Percentiles rank a stretch among this genome's conserved stretches.
phyloP scores from a whole-genome alignment of 202 grass and related monocot genomes.

The Saccharum hybrid region DNA sequence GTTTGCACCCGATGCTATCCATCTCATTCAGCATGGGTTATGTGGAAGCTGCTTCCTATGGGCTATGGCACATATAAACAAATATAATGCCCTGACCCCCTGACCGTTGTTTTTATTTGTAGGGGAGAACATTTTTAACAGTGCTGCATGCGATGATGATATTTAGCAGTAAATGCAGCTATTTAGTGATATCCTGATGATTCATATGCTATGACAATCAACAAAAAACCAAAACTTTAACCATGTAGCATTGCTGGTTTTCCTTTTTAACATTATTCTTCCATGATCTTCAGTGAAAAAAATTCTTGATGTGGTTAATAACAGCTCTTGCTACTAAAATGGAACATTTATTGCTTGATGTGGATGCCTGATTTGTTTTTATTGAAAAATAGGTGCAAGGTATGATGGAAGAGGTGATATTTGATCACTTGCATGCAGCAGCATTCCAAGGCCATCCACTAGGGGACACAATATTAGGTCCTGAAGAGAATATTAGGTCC shows the following conservation, averaged over 20 bases:
- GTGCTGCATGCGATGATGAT: neutral
- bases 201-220: neutral
- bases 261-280: conserved; percentile 1
- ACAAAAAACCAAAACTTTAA: neutral
- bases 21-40: neutral
- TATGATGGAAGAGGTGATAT: conserved; percentile 95
- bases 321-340: conserved; percentile 18
- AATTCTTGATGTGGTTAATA: neutral
- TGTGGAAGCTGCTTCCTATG: neutral
- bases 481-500: conserved; percentile 72
- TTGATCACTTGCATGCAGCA: conserved; percentile 92
- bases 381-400: conserved; percentile 80
- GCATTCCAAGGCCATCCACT: conserved; percentile 79
- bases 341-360: neutral
- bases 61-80: neutral
- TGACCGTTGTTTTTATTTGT: conserved; percentile 29
- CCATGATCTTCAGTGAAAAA: neutral
- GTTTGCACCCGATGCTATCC: neutral
- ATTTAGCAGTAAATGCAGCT: neutral
- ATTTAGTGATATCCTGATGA: neutral
- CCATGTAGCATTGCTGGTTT: neutral
- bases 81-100: neutral
- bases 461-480: conserved; percentile 96
- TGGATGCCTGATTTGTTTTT: conserved; percentile 42
- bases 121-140: conserved; percentile 1